Evolutionary conservation across 108 stramenopile genomes (phyloP), one percentile per base, ranked within the genome.

Genomic region (Pseudonitzschia delicatissima): DNA sequence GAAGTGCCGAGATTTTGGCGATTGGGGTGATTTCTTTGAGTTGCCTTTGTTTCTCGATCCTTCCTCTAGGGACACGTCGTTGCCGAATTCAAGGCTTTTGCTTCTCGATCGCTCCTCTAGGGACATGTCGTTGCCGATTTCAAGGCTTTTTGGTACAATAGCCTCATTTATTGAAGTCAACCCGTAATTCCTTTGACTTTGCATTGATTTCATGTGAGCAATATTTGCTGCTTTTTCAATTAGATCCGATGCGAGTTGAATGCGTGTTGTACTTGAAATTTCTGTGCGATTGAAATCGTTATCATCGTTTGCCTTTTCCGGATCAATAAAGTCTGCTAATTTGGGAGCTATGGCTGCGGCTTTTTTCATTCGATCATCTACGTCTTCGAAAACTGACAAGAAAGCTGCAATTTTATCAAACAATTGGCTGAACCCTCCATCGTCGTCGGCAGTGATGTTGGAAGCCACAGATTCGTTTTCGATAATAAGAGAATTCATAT

Each of bases 341-440:
- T 62, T 62, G 21, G 69, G 68, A 9, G 84, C 78, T 28, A 79
- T 73, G 6, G 72, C 66, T 51, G 72, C 62, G 8, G 80, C 71
- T 44, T 79, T 62, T 52, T 74, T 69, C 23, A 80, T 82, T 40
- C 86, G 72, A 27, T 92, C 86, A 34, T 77, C 81, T 32, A 77
- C 64, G 71, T 74, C 73, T 11, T 60, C 35, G 42, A 82, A 76
- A 8, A 66, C 65, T 11, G 90, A 74, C 6, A 88, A 64, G 48
- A 88, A 92, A n/a, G 55, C 64, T 34, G 86, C 86, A 3, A 88
- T 64, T 8, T 75, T 64, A 18, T 92, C 83, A 45, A 87, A 84
- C 15, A 84, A 50, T 12, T 64, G 66, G 13, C 76, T 27, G 45
- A 91, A 85, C 31, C 74, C 75, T 0, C 73, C 66, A 20, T 36